Base-by-base conservation (phyloP, 2,329 filamentous ascomycete species). In the Blastomyces gilchristii region DNA sequence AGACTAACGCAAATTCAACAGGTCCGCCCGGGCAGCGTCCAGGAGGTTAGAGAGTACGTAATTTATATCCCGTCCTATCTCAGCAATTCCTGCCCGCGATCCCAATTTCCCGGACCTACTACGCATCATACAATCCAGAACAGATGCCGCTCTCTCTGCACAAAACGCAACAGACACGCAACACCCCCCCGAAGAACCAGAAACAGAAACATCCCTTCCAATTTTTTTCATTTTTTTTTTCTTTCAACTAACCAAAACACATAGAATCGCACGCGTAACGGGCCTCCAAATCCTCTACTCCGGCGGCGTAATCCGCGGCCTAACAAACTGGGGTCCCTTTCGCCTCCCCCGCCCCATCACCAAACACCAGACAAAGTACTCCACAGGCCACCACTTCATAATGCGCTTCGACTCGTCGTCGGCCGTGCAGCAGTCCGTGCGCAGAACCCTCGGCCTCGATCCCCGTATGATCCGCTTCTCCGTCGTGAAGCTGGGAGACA, bases 271-370 rank as follows among this genome's bases (percentile, higher is more conserved):
- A 75, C 86, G 88, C 71, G 90, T 90, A 62, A 85, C 91, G 67
- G 93, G 93, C 70, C 85, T 87, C 69, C 84, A 93, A 67, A 83
- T 99, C 74, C 88, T 99, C 71, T 83, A 84, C 69, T 84, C 87
- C 68, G 88, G 89, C 75, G 94, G 94, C 76, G 92, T 97, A 63
- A 86, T 99, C 73, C 91, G 94, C 70, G 91, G 91, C 74, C 83
- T 96, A 73, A 87, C 87, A 69, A 99, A 99, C 82, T 99, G 94
- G 94, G 94, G 94, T 73, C 84, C 89, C 69, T 97, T 94, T 79
- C 82, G 87, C 58, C 87, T 99, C 22, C 93, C 94, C 58, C 88
- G 87, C 69, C 85, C 90, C 66, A 82, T 87, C 64, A 87, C 86
- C 66, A 87, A 88, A 73, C 87, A 95, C 77, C 91, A 97, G 78